These are phyloP conservation scores for Hymenoscyphus infarciens DNA, from an alignment of 2,329 filamentous ascomycete genomes.

Conservation along the genomic window DNA sequence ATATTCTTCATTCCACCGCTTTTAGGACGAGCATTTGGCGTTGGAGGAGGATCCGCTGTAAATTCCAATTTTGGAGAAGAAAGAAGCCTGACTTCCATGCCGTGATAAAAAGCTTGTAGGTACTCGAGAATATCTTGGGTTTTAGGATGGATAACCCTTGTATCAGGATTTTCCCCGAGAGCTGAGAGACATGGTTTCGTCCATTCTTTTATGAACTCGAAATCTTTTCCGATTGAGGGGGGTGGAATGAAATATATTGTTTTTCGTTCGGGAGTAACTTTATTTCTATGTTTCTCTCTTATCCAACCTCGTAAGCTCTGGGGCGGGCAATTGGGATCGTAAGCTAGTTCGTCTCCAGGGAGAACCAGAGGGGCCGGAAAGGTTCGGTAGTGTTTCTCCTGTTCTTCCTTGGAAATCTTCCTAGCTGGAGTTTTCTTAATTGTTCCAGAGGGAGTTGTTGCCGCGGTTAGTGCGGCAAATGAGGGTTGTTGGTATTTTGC, in stretches of 20 bases:
- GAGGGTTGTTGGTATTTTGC: conserved; percentile 15
- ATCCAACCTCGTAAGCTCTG: conserved; percentile 29
- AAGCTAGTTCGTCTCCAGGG: conserved; percentile 26
- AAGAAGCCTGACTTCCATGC: conserved; percentile 27
- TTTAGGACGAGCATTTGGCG: background rate
- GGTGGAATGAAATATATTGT: conserved; percentile 28
- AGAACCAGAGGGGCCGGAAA: conserved; percentile 30
- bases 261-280: conserved; percentile 20
- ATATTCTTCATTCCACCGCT: conserved; percentile 2
- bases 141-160: conserved; percentile 8
- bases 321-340: conserved; percentile 21
- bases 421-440: background rate
- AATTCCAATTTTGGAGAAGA: conserved; percentile 18
- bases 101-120: conserved; percentile 29
- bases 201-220: conserved; percentile 18
- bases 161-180: background rate
- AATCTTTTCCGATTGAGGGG: conserved; percentile 15
- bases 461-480: conserved; percentile 12
- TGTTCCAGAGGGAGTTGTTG: conserved; percentile 10
- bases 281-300: conserved; percentile 22
- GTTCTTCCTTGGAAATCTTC: background rate
- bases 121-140: conserved; percentile 24
- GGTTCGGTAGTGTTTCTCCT: conserved; percentile 5
- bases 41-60: conserved; percentile 14
- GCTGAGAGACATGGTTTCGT: background rate